Evolutionary conservation across 441 rosid genomes (phyloP).

Genomic region (Lepidium campestre): DNA sequence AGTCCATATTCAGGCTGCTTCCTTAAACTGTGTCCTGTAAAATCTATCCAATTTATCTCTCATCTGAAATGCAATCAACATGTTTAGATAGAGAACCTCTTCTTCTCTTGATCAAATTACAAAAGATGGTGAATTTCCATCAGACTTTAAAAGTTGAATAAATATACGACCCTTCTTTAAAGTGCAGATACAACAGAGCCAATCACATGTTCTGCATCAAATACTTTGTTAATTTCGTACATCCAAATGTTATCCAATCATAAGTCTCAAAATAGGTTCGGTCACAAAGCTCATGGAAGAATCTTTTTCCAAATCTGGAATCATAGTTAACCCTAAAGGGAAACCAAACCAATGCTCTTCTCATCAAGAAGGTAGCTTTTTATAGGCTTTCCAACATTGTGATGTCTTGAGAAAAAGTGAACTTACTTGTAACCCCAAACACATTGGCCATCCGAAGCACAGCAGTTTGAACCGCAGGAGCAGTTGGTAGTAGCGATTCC

Average conservation of each 20-base stretch:
- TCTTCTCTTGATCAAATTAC: not conserved
- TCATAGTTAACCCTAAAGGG: not conserved
- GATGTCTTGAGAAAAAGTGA: constrained; percentile 45
- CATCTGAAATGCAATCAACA: not conserved
- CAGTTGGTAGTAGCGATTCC: constrained; percentile 38
- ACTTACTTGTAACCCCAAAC: constrained; percentile 51
- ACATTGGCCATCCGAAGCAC: constrained; percentile 61
- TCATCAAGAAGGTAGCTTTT: not conserved
- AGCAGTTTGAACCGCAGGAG: constrained; percentile 38
- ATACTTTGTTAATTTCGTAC: not conserved
- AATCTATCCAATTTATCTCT: not conserved
- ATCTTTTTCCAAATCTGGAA: not conserved
- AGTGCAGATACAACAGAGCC: not conserved
- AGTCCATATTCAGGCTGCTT: no score
- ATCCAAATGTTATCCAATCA: constrained; percentile 1
- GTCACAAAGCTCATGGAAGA: not conserved
- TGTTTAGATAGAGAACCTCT: not conserved
- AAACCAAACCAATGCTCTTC: constrained; percentile 10
- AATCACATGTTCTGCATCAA: constrained; percentile 10
- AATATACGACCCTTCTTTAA: not conserved
- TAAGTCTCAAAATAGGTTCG: constrained; percentile 11
- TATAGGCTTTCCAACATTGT: constrained; percentile 9
- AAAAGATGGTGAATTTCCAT: not conserved
- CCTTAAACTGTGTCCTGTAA: not conserved
- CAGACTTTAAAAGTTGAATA: not conserved